Evolutionary conservation across 2,329 filamentous ascomycete species (phyloP).

Genomic region (Raffaelea albimanens): DNA sequence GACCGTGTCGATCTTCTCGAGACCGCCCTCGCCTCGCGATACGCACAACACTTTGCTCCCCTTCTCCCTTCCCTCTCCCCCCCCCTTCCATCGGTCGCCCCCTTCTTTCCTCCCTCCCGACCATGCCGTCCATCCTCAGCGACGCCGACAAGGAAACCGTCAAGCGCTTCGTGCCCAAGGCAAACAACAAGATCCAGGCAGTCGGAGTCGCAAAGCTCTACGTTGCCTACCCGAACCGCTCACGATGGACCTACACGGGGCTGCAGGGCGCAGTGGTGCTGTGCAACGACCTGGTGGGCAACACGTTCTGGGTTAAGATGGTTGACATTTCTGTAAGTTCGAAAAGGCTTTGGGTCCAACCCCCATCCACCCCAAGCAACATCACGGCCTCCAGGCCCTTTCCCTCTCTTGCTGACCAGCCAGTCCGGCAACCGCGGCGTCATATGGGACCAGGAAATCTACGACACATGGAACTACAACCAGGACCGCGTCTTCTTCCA

Average conservation of each 20-base stretch:
- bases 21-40: not conserved
- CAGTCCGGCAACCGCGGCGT: slow-evolving; percentile 73
- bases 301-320: slow-evolving; percentile 96
- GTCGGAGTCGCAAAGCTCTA: slow-evolving; percentile 91
- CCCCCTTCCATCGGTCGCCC: too few species aligned
- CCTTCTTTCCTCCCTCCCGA: slow-evolving; percentile 2
- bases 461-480: slow-evolving; percentile 89
- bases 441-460: slow-evolving; percentile 96
- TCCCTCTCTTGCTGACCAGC: slow-evolving; percentile 10
- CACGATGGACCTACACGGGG: slow-evolving; percentile 89
- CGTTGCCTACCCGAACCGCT: slow-evolving; percentile 76
- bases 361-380: slow-evolving; percentile 1
- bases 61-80: not conserved
- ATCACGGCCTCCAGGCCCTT: too few species aligned
- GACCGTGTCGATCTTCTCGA: not conserved
- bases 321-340: slow-evolving; percentile 84
- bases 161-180: slow-evolving; percentile 86
- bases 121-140: slow-evolving; percentile 61
- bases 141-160: slow-evolving; percentile 96
- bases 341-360: not conserved
- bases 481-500: slow-evolving; percentile 97
- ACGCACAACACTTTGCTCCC: too few species aligned
- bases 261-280: slow-evolving; percentile 86
- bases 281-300: slow-evolving; percentile 86
- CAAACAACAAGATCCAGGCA: slow-evolving; percentile 93